phyloP scores from a whole-genome alignment of 768 basidiomycete genomes.

The Basidioascus undulatus region DNA sequence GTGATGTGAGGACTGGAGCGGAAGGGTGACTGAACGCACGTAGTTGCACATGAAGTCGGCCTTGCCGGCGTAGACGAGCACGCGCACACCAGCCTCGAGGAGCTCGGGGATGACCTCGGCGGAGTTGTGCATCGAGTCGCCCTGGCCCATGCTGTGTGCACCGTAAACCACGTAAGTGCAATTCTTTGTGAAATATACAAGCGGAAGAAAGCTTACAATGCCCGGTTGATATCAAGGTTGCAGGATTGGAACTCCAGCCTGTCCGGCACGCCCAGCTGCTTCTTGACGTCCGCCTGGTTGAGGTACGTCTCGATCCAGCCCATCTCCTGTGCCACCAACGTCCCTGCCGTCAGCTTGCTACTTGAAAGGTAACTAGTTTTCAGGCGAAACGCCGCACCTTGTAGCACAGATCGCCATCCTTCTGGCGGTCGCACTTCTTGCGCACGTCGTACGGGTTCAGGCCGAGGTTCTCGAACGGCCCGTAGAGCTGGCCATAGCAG shows the following conservation, averaged over 20 bases:
- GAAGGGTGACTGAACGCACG: constrained; percentile 22
- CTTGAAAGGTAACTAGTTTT: constrained; percentile 17
- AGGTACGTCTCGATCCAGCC: constrained; percentile 70
- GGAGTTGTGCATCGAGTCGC: constrained; percentile 68
- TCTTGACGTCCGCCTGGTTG: constrained; percentile 53
- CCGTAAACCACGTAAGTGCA: not conserved
- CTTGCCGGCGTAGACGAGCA: constrained; percentile 62
- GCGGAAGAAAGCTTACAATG: no score
- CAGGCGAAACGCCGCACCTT: constrained; percentile 25
- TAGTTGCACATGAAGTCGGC: constrained; percentile 51
- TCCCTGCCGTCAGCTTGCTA: no score
- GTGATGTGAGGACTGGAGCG: not conserved
- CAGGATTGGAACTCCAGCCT: constrained; percentile 39
- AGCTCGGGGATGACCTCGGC: constrained; percentile 55
- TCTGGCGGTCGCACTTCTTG: constrained; percentile 38
- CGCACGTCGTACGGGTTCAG: constrained; percentile 80
- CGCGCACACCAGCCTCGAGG: constrained; percentile 52
- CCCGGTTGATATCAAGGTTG: constrained; percentile 21
- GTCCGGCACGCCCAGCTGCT: constrained; percentile 47
- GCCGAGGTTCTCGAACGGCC: constrained; percentile 41
- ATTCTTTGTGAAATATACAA: not conserved
- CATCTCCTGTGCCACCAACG: no score
- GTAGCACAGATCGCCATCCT: constrained; percentile 26
- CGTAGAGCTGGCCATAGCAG: constrained; percentile 48
- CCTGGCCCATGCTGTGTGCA: constrained; percentile 28